phyloP scores from a whole-genome alignment of 345 rosid genomes.

The Erysimum cheiranthoides region DNA sequence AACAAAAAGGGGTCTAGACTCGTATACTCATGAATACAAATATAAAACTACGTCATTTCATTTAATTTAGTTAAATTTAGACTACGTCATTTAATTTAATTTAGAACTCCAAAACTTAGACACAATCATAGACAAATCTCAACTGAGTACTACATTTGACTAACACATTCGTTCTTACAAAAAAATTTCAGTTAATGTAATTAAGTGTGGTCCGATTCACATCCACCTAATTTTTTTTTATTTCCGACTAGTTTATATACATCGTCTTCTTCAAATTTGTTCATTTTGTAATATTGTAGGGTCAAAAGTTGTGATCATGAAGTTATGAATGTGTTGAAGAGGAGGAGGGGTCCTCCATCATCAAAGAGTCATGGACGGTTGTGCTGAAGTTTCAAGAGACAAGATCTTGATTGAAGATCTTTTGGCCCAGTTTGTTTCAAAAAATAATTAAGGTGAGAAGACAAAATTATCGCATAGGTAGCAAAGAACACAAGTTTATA shows the following conservation, averaged over 20 bases:
- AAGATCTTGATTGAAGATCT: slow-evolving; percentile 37
- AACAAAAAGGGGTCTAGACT: too few relatives aligned
- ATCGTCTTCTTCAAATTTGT: slow-evolving; percentile 18
- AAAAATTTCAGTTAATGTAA: too few relatives aligned
- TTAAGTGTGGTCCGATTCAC: slow-evolving; percentile 16
- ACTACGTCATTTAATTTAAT: too few relatives aligned
- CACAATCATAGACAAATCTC: too few relatives aligned
- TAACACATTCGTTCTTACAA: slow-evolving; percentile 20
- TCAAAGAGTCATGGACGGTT: slow-evolving; percentile 41
- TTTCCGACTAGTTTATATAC: slow-evolving; percentile 7
- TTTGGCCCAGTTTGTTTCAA: not conserved
- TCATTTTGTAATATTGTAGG: slow-evolving; percentile 14
- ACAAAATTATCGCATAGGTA: too few relatives aligned
- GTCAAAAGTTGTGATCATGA: slow-evolving; percentile 47
- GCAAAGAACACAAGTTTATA: too few relatives aligned
- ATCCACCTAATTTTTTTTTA: not conserved
- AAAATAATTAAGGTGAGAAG: too few relatives aligned
- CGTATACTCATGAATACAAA: too few relatives aligned
- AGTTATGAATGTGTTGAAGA: slow-evolving; percentile 36
- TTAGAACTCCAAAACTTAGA: not conserved
- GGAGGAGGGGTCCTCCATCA: slow-evolving; percentile 44
- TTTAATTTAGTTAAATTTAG: too few relatives aligned
- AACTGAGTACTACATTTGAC: not conserved
- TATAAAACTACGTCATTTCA: too few relatives aligned
- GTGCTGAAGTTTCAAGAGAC: slow-evolving; percentile 39